Evolutionary conservation across 495 filamentous ascomycete species (phyloP).

Genomic region (Podospora bellae-mahoneyi): DNA sequence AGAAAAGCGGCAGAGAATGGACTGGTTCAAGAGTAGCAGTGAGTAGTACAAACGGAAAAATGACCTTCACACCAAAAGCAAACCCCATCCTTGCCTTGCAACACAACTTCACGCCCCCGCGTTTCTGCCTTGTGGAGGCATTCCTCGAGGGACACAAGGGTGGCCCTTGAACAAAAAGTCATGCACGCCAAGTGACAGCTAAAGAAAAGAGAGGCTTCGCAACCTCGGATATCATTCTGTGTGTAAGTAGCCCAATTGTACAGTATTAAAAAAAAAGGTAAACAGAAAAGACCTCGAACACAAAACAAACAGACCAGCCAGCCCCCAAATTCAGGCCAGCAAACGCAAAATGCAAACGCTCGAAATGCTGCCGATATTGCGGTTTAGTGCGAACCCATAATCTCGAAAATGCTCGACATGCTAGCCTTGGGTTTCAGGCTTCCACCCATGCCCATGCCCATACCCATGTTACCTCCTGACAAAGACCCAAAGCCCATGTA

Average conservation of each 20-base stretch:
- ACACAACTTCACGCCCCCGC: background rate
- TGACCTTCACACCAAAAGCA: background rate
- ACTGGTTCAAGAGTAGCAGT: too few relatives aligned
- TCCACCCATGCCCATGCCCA: background rate
- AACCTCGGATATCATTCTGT: constrained; percentile 18
- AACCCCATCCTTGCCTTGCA: background rate
- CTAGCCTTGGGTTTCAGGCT: constrained; percentile 24
- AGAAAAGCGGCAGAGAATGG: background rate
- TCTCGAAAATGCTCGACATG: constrained; percentile 41
- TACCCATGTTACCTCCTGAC: background rate
- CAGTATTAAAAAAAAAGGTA: constrained; percentile 5
- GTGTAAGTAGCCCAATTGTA: background rate
- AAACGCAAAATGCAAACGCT: constrained; percentile 3
- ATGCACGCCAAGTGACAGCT: background rate
- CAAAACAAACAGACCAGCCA: background rate
- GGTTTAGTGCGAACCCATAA: constrained; percentile 28
- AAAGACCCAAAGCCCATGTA: constrained; percentile 12
- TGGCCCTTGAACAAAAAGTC: background rate
- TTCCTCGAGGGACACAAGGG: background rate
- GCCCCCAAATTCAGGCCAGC: background rate
- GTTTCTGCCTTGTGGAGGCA: background rate
- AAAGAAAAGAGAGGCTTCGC: constrained; percentile 9
- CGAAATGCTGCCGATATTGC: background rate
- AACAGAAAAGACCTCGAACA: constrained; percentile 3
- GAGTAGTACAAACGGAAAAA: too few relatives aligned